These are phyloP conservation scores for Pichia nanzhaoensis DNA, from an alignment of 805 yeast genomes.

Conservation along the genomic window DNA sequence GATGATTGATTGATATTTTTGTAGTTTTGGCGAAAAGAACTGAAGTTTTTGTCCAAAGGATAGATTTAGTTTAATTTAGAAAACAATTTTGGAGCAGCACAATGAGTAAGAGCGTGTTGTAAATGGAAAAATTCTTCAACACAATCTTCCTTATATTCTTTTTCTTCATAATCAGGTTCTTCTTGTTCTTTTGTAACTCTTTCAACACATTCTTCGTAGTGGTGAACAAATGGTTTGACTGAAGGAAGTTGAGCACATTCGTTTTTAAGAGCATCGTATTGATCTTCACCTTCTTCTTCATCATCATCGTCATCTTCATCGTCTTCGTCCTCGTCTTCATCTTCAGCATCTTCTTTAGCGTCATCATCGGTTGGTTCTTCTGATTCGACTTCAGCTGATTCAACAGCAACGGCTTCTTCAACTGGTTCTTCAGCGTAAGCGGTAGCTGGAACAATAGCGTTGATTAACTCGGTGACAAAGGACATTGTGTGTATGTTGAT, in stretches of 20 bases:
- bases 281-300: conserved; percentile 61
- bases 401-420: conserved; percentile 31
- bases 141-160: conserved; percentile 90
- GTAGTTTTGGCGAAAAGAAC: too few species aligned
- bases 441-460: conserved; percentile 66
- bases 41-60: too few species aligned
- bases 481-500: conserved; percentile 21
- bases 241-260: conserved; percentile 64
- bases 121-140: conserved; percentile 97
- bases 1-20: too few species aligned
- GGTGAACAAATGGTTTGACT: conserved; percentile 74
- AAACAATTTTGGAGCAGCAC: conserved; percentile 87
- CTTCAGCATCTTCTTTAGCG: conserved; percentile 36
- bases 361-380: too few species aligned
- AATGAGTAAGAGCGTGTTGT: conserved; percentile 86
- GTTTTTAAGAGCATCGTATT: conserved; percentile 53
- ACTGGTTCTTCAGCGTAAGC: conserved; percentile 72
- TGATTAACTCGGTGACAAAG: conserved; percentile 67
- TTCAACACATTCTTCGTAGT: conserved; percentile 90
- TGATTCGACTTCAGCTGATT: conserved; percentile 52
- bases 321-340: conserved; percentile 33
- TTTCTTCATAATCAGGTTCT: conserved; percentile 75
- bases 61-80: conserved; percentile 66
- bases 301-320: conserved; percentile 36
- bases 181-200: conserved; percentile 86